A percentile compares a stretch with the other conserved stretches of the same genome.
phyloP scores from a whole-genome alignment of 2,329 filamentous ascomycete genomes.

The Dactylellina cionopaga region DNA sequence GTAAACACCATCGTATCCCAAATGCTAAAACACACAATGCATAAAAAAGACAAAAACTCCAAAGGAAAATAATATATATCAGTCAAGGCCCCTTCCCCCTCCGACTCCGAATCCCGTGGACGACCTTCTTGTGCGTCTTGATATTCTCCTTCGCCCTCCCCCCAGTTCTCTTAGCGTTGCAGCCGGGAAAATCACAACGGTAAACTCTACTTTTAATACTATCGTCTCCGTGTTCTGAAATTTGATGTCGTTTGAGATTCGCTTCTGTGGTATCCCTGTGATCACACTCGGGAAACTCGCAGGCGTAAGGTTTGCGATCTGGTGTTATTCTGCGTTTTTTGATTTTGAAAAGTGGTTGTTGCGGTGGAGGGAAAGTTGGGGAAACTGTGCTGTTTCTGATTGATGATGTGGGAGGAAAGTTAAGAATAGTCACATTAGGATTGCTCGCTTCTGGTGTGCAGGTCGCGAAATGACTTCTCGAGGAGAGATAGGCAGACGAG shows the following conservation, averaged over 20 bases:
- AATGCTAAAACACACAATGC: no score
- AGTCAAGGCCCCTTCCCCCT: constrained; percentile 1
- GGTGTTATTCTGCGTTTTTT: constrained; percentile 18
- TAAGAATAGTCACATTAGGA: no score
- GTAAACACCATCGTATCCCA: no score
- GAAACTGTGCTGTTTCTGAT: neutral
- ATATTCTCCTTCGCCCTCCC: constrained; percentile 18
- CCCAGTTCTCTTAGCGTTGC: constrained; percentile 19
- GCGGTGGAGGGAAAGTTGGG: neutral
- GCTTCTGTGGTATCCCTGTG: constrained; percentile 23
- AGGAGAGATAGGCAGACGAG: no score
- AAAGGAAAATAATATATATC: neutral
- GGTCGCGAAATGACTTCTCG: no score
- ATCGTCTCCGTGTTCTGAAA: constrained; percentile 19
- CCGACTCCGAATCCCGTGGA: constrained; percentile 11
- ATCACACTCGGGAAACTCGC: constrained; percentile 10
- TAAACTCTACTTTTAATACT: constrained; percentile 10
- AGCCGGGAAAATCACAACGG: constrained; percentile 5
- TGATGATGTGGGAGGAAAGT: neutral
- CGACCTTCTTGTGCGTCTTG: constrained; percentile 25
- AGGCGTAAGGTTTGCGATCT: constrained; percentile 9
- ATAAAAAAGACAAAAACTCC: no score
- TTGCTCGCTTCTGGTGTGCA: no score
- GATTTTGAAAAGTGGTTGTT: neutral
- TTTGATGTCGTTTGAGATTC: constrained; percentile 24